Base-by-base conservation (phyloP, 371 early-diverging fungal species). In the Mortierella sp. region DNA sequence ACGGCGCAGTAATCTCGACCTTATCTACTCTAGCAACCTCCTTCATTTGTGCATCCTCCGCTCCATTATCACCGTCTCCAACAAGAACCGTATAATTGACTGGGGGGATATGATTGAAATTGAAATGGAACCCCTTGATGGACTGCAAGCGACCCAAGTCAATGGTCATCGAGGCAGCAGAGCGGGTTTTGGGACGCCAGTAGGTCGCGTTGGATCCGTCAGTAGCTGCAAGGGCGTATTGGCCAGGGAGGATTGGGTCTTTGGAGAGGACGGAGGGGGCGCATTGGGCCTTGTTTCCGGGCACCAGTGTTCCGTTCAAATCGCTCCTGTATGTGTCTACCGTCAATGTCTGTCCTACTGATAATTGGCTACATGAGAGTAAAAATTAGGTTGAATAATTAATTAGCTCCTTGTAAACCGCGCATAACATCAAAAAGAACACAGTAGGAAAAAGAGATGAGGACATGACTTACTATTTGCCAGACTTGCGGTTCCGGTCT, bases 131-230 rank as follows among this genome's bases (percentile, higher is more conserved):
- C 11, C 54, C 75, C 72, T 63, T 68, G 75, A 84, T 80, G 8
- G 75, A 63, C 73, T 84, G 78, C 19, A n/a, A n/a, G 28, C 60
- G 73, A 14, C 84, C 84, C 28, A 84, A 76, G 28, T 84, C 84
- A 19, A 84, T 80, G 11, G 55, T 26, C 52, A 84, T 42, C 0
- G 84, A 80, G 1, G 84, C 75, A 0, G 84, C 55, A 0, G 81
- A 21, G 13, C 72, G 72, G 34, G 78, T 80, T 13, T 26, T 48
- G 21, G 84, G 84, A 2, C 81, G 84, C 84, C 84, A 84, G 60
- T 84, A 84, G 4, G 84, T 84, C 5, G 79, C 76, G 44, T 84
- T 84, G 13, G 84, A 84, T 14, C 84, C 84, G n/a, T 84, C 84
- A 1, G 78, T 74, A 9, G 84, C 84, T 31, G 81, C 81, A 21